Evolutionary conservation across 371 early-diverging fungal species (phyloP).

Genomic region (Syncephalis fuscata): DNA sequence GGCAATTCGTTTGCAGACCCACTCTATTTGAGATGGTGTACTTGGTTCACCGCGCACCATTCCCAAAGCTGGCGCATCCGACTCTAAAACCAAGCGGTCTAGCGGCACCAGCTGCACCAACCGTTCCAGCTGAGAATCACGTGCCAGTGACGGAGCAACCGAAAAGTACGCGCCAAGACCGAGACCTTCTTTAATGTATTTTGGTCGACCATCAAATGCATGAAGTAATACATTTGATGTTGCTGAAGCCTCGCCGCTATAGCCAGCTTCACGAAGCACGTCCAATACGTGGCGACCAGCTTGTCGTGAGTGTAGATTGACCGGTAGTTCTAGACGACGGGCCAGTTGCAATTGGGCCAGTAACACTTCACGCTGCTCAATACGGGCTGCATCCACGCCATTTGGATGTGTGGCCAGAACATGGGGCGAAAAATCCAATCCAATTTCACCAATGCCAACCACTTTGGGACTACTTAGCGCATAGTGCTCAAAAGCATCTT

Average conservation of each 20-base stretch:
- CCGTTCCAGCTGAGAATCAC: slow-evolving; percentile 25
- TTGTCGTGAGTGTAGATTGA: slow-evolving; percentile 50
- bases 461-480: not conserved
- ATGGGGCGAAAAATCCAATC: slow-evolving; percentile 48
- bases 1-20: slow-evolving; percentile 32
- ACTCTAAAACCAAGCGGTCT: slow-evolving; percentile 35
- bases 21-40: slow-evolving; percentile 25
- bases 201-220: slow-evolving; percentile 46
- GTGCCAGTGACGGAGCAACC: slow-evolving; percentile 33
- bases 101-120: slow-evolving; percentile 29
- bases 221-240: slow-evolving; percentile 31
- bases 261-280: slow-evolving; percentile 14
- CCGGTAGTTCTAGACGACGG: slow-evolving; percentile 22
- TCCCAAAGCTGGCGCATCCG: slow-evolving; percentile 50
- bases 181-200: slow-evolving; percentile 25
- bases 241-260: too few species aligned
- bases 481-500: not conserved
- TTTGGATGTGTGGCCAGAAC: slow-evolving; percentile 17
- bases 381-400: slow-evolving; percentile 21
- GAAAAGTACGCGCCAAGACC: slow-evolving; percentile 31
- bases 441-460: slow-evolving; percentile 34
- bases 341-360: slow-evolving; percentile 30
- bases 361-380: slow-evolving; percentile 33
- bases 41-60: slow-evolving; percentile 36
- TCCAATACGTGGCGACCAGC: slow-evolving; percentile 53